Conservation (phyloP, 805 yeast genomes). For the Kazachstania kunashirensis region DNA sequence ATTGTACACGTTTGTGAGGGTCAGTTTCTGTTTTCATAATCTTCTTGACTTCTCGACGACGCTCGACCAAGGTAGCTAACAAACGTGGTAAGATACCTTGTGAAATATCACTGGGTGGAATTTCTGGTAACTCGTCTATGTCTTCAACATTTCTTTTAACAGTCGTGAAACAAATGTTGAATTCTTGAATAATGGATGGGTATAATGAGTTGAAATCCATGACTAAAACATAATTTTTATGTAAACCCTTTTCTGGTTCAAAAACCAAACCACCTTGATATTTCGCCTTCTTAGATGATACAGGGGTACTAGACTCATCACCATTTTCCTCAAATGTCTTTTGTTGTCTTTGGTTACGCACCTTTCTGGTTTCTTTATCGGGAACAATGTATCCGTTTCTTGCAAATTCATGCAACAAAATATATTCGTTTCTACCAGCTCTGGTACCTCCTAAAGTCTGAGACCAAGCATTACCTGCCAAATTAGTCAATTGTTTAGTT, state of each 20-base stretch:
- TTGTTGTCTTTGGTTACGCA: constrained; percentile 30
- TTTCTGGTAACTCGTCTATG: constrained; percentile 54
- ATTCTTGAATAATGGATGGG: constrained; percentile 95
- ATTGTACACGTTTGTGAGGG: constrained; percentile 62
- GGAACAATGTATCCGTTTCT: constrained; percentile 77
- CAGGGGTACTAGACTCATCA: constrained; percentile 33
- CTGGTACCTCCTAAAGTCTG: constrained; percentile 91
- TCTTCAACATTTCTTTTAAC: constrained; percentile 57
- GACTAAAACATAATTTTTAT: constrained; percentile 77
- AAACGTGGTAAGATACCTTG: constrained; percentile 84
- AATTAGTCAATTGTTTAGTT: constrained; percentile 80
- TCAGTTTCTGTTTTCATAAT: constrained; percentile 67
- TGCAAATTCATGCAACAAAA: constrained; percentile 83
- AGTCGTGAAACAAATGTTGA: constrained; percentile 93
- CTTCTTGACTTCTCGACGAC: constrained; percentile 89
- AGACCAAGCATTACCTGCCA: constrained; percentile 97
- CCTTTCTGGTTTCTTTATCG: constrained; percentile 51
- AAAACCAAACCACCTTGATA: constrained; percentile 91
- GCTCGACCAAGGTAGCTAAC: constrained; percentile 70
- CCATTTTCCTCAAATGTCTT: constrained; percentile 22
- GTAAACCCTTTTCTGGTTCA: constrained; percentile 93
- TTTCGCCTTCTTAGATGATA: constrained; percentile 55
- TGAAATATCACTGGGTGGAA: constrained; percentile 47
- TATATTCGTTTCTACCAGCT: constrained; percentile 90
- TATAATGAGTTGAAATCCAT: constrained; percentile 98